Evolutionary conservation across 257 asterid genomes (phyloP), one percentile per base, ranked within the genome.

Genomic region (Nicotiana obtusifolia): DNA sequence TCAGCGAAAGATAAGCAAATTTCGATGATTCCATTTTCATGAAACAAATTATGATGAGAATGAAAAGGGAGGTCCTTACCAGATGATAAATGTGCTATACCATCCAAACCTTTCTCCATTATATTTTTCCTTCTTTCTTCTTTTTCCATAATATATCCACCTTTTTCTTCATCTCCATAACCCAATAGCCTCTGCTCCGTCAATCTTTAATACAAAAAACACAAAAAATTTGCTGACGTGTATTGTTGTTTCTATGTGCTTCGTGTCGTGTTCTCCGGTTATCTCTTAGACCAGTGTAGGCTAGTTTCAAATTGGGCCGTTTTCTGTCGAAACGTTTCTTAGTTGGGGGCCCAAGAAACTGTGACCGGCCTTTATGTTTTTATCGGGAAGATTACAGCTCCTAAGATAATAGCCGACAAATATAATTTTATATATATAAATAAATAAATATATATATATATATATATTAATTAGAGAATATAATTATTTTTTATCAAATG

Each of bases 71-170:
- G 80, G 44, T 59, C 82, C 80, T 24, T 85, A 90, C 86, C 86
- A 4, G 59, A 24, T 87, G 77, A 84, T 28, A 47, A 85, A 66
- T 59, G 83, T 88, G 81, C 65, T 81, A 9, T 80, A 86, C 84
- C 84, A 80, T 59, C 88, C 88, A 65, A 91, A 88, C 83, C 92
- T 89, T 17, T 88, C 89, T 73, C 91, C 35, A 85, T 76, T 64
- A 89, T 91, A 88, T 78, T 91, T 84, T 81, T 89, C 92, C 89
- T 89, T 88, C 94, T 85, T 30, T 86, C 89, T 68, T 90, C 88
- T 64, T 84, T 90, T 83, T 88, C 90, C 93, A 88, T 89, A 82
- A 41, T 41, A 10, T 84, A 83, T 54, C 28, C 10, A 78, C 59
- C 60, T 24, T 24, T 49, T 15, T 30, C 80, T 44, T 76, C 65